Conservation (phyloP, 1,284 basidiomycete species). For the Tremellales sp. region DNA sequence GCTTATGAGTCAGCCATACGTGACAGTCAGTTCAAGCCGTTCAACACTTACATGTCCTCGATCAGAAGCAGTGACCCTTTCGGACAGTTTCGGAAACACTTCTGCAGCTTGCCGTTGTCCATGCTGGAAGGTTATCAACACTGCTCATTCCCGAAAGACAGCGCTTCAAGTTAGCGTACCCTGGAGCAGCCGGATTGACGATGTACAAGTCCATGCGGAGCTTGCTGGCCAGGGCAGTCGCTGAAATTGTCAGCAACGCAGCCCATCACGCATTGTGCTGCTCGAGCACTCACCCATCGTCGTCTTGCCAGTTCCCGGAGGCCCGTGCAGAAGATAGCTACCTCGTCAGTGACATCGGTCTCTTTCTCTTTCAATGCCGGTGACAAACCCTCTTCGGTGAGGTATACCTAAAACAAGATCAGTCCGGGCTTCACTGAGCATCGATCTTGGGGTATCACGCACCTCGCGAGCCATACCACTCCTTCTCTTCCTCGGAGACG, state of each 20-base stretch:
- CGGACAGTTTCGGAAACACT: constrained; percentile 25
- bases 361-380: neutral
- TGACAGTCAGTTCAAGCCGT: neutral
- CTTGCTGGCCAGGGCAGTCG: constrained; percentile 26
- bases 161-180: no score
- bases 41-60: constrained; percentile 26
- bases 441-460: neutral
- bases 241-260: no score
- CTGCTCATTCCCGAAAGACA: neutral
- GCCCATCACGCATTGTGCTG: no score
- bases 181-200: constrained; percentile 24
- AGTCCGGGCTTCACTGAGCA: neutral
- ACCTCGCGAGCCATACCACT: constrained; percentile 31
- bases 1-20: no score
- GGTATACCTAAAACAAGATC: constrained; percentile 22
- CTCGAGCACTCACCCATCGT: constrained; percentile 23
- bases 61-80: constrained; percentile 26
- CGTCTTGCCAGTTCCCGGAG: constrained; percentile 31
- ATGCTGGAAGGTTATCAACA: constrained; percentile 20
- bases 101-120: constrained; percentile 30
- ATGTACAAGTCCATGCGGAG: constrained; percentile 27
- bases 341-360: neutral
- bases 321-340: constrained; percentile 28
- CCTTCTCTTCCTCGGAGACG: constrained; percentile 20
- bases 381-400: constrained; percentile 22